Conservation (phyloP, 495 filamentous ascomycete genomes). For the Lophiostoma macrostomum region DNA sequence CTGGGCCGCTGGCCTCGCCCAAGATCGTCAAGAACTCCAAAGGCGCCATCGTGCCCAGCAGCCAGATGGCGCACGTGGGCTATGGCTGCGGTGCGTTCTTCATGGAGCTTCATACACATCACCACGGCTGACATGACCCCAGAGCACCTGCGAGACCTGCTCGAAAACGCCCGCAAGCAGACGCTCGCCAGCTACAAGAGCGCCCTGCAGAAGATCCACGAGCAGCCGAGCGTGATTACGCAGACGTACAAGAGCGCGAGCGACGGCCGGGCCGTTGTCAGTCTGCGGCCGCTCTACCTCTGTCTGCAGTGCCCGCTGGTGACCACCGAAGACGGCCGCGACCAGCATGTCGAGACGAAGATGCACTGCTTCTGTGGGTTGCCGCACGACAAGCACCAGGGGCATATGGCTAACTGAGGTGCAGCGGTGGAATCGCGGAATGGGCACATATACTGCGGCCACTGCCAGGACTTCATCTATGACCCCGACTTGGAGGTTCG, state of each 20-base stretch:
- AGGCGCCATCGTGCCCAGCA: constrained; percentile 20
- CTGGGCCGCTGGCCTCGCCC: constrained; percentile 37
- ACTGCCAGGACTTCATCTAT: constrained; percentile 82
- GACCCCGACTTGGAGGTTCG: constrained; percentile 78
- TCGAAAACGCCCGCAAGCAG: constrained; percentile 32
- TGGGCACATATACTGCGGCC: constrained; percentile 76
- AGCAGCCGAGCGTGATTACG: constrained; percentile 28
- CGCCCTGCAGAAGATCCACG: constrained; percentile 34
- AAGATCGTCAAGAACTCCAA: constrained; percentile 41
- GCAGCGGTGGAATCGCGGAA: constrained; percentile 78
- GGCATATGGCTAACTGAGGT: neutral
- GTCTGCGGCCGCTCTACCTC: constrained; percentile 57
- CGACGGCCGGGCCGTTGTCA: constrained; percentile 40
- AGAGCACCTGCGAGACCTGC: constrained; percentile 40
- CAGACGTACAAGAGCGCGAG: constrained; percentile 34
- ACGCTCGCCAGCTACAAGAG: constrained; percentile 35
- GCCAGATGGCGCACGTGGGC: constrained; percentile 24
- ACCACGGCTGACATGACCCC: constrained; percentile 13
- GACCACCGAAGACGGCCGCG: constrained; percentile 53
- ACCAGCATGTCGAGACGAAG: constrained; percentile 57
- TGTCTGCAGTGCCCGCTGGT: constrained; percentile 67
- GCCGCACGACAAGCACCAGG: constrained; percentile 22
- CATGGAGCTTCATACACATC: neutral
- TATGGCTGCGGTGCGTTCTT: constrained; percentile 36
- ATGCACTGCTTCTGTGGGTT: constrained; percentile 63